phyloP scores from a whole-genome alignment of 768 basidiomycete species.

The Tylopilus subfusipes region DNA sequence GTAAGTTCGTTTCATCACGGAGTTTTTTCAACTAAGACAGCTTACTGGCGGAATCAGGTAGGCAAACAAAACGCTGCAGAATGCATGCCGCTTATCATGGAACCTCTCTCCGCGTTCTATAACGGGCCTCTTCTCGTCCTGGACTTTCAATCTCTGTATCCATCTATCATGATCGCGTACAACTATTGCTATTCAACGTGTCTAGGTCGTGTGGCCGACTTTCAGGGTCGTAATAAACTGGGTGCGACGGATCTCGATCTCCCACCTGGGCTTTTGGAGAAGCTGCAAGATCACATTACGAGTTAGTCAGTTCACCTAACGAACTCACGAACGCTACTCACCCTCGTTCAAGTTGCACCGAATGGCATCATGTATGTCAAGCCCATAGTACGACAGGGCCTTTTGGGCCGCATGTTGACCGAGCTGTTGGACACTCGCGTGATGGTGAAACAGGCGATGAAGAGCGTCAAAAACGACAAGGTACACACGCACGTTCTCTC shows the following conservation, averaged over 20 bases:
- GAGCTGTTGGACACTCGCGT: constrained; percentile 93
- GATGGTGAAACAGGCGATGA: constrained; percentile 99
- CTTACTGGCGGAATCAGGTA: constrained; percentile 51
- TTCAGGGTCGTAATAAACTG: constrained; percentile 84
- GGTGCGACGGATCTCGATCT: constrained; percentile 76
- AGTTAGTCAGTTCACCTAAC: constrained; percentile 41
- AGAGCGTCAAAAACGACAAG: constrained; percentile 69
- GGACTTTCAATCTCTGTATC: constrained; percentile 96
- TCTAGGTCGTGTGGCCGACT: constrained; percentile 81
- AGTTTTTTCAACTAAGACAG: background rate
- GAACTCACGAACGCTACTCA: background rate
- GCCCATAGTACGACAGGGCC: constrained; percentile 73
- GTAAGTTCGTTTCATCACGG: constrained; percentile 39
- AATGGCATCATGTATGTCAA: constrained; percentile 97
- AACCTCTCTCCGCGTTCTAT: constrained; percentile 91
- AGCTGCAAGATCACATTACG: constrained; percentile 71
- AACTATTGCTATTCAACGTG: constrained; percentile 98
- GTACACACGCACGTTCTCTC: constrained; percentile 35
- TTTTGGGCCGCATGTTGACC: constrained; percentile 85
- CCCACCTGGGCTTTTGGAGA: constrained; percentile 62
- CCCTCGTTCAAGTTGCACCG: constrained; percentile 65
- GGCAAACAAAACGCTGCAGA: constrained; percentile 95
- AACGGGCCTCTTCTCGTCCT: constrained; percentile 88
- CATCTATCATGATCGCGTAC: constrained; percentile 97
- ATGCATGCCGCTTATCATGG: constrained; percentile 93